These are phyloP conservation scores for Leptodontidium sp. DNA, from an alignment of 2,329 filamentous ascomycete species.

Conservation along the genomic window DNA sequence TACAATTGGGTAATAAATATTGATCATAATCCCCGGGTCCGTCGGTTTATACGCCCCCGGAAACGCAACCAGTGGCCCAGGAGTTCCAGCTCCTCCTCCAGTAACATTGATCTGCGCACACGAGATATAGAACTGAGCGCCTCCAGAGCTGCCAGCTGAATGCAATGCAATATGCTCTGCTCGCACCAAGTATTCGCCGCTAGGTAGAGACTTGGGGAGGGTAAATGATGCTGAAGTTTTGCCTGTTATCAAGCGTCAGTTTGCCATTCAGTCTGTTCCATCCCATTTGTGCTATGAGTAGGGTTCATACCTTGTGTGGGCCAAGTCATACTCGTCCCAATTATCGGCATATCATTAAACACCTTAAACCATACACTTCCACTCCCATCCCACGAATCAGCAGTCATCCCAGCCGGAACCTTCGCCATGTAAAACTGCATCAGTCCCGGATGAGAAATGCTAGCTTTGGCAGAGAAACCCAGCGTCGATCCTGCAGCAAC, in stretches of 20 bases:
- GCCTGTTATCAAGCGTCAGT: neutral
- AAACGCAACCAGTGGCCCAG: conserved; percentile 48
- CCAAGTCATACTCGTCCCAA: conserved; percentile 17
- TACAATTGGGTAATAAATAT: conserved; percentile 49
- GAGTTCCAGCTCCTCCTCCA: conserved; percentile 50
- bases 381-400: conserved; percentile 37
- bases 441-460: conserved; percentile 41
- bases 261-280: neutral
- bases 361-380: conserved; percentile 43
- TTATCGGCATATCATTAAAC: conserved; percentile 8
- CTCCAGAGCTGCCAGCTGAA: conserved; percentile 28
- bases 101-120: conserved; percentile 55
- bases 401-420: conserved; percentile 37
- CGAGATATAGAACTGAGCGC: conserved; percentile 46
- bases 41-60: conserved; percentile 48
- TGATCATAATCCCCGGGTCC: conserved; percentile 48
- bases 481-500: conserved; percentile 39
- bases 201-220: conserved; percentile 46
- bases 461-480: conserved; percentile 35
- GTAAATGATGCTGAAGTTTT: conserved; percentile 29
- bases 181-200: conserved; percentile 51
- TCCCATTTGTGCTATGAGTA: neutral
- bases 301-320: conserved; percentile 6
- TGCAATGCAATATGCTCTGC: conserved; percentile 48
- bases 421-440: conserved; percentile 41